These are phyloP conservation scores for Stephanocyclus meneghinianus DNA, from an alignment of 352 stramenopile species.

Conservation along the genomic window DNA sequence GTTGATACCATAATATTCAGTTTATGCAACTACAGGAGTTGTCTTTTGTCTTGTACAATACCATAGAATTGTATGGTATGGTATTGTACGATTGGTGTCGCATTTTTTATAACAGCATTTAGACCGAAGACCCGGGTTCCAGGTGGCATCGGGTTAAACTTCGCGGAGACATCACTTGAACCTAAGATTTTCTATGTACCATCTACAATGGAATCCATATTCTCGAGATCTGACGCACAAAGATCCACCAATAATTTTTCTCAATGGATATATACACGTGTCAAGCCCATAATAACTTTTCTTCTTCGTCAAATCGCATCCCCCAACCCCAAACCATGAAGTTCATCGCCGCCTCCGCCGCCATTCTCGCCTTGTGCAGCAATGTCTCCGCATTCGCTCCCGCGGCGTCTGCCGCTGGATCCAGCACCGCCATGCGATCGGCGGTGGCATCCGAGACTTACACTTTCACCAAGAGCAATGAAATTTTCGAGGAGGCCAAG, in stretches of 20 bases:
- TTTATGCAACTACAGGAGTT: too few relatives aligned
- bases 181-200: background rate
- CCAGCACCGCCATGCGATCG: slow-evolving; percentile 35
- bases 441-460: slow-evolving; percentile 57
- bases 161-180: slow-evolving; percentile 2
- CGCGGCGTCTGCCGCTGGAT: slow-evolving; percentile 15
- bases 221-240: slow-evolving; percentile 24
- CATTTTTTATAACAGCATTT: too few relatives aligned
- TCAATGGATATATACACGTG: background rate
- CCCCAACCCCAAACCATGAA: slow-evolving; percentile 55
- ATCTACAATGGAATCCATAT: slow-evolving; percentile 7
- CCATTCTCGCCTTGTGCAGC: slow-evolving; percentile 47
- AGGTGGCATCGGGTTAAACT: slow-evolving; percentile 3
- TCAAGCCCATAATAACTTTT: background rate
- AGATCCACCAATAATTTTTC: slow-evolving; percentile 5
- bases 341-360: slow-evolving; percentile 54
- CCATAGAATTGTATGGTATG: too few relatives aligned
- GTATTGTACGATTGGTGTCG: too few relatives aligned
- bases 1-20: too few relatives aligned
- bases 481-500: slow-evolving; percentile 80
- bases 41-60: too few relatives aligned
- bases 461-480: slow-evolving; percentile 80
- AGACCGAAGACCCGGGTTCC: background rate
- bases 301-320: background rate
- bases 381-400: slow-evolving; percentile 59